Percentiles rank a stretch among this genome's conserved stretches.
These are phyloP conservation scores for Dalbergia cultrata DNA, from an alignment of 306 rosid species.

Conservation along the genomic window DNA sequence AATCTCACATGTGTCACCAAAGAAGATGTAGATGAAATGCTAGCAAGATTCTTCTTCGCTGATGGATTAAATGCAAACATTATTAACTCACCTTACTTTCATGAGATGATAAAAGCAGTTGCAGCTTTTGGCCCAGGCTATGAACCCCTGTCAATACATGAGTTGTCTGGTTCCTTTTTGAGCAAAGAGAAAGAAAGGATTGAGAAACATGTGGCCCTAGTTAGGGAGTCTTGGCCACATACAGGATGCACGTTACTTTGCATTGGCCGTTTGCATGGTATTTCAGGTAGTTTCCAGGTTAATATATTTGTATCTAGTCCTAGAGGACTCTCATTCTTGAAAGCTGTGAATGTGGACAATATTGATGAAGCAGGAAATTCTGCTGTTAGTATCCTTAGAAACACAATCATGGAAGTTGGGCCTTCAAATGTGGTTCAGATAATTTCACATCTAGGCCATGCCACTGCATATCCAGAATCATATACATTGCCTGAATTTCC, in stretches of 20 bases:
- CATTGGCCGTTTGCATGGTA: constrained; percentile 48
- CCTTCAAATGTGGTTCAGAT: constrained; percentile 65
- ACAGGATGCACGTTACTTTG: constrained; percentile 65
- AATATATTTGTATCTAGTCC: constrained; percentile 63
- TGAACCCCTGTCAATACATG: constrained; percentile 57
- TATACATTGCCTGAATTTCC: constrained; percentile 56
- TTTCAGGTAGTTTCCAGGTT: constrained; percentile 52
- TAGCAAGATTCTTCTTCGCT: constrained; percentile 66
- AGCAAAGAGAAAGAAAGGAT: constrained; percentile 66
- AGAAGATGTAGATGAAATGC: constrained; percentile 62
- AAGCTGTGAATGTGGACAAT: constrained; percentile 50
- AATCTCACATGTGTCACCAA: constrained; percentile 51
- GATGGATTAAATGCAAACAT: constrained; percentile 52
- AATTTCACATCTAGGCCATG: constrained; percentile 55
- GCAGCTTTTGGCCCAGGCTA: constrained; percentile 64
- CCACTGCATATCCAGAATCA: constrained; percentile 49
- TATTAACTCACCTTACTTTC: constrained; percentile 62
- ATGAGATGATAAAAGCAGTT: constrained; percentile 61
- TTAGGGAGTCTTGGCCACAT: constrained; percentile 67
- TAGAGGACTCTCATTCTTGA: constrained; percentile 61
- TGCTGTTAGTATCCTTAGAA: constrained; percentile 51
- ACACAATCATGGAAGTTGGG: constrained; percentile 53
- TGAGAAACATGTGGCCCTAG: constrained; percentile 56
- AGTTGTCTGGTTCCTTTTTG: constrained; percentile 54
- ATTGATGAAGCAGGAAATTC: constrained; percentile 46